These are phyloP conservation scores for Kandelia obovata DNA, from an alignment of 345 rosid genomes.

Conservation along the genomic window DNA sequence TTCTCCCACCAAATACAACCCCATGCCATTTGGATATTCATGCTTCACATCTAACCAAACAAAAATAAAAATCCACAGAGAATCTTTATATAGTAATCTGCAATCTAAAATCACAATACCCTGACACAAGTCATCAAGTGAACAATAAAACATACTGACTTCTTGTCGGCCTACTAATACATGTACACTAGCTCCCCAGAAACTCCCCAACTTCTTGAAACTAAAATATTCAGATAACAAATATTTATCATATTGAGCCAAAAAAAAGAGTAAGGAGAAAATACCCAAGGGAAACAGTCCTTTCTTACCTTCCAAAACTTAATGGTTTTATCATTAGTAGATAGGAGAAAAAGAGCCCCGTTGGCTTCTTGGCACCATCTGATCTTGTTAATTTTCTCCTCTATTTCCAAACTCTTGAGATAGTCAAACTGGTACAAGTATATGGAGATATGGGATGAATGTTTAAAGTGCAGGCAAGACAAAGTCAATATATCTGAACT, in stretches of 20 bases:
- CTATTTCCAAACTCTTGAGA: conserved; percentile 97
- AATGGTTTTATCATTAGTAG: conserved; percentile 81
- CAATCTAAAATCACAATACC: too few species aligned
- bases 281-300: too few species aligned
- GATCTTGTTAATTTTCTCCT: conserved; percentile 93
- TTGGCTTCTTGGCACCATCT: conserved; percentile 93
- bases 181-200: not conserved
- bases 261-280: too few species aligned
- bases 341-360: conserved; percentile 77
- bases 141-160: not conserved
- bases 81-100: not conserved
- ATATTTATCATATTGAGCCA: too few species aligned
- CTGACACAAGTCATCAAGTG: too few species aligned
- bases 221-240: too few species aligned
- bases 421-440: conserved; percentile 68
- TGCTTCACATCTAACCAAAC: not conserved
- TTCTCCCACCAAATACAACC: not conserved
- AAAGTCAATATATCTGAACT: not conserved
- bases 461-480: not conserved
- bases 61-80: too few species aligned
- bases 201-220: not conserved
- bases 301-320: conserved; percentile 85
- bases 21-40: not conserved
- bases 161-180: not conserved
- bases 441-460: conserved; percentile 16